Conservation (phyloP, 768 basidiomycete genomes). For the Astraeus odoratus region DNA sequence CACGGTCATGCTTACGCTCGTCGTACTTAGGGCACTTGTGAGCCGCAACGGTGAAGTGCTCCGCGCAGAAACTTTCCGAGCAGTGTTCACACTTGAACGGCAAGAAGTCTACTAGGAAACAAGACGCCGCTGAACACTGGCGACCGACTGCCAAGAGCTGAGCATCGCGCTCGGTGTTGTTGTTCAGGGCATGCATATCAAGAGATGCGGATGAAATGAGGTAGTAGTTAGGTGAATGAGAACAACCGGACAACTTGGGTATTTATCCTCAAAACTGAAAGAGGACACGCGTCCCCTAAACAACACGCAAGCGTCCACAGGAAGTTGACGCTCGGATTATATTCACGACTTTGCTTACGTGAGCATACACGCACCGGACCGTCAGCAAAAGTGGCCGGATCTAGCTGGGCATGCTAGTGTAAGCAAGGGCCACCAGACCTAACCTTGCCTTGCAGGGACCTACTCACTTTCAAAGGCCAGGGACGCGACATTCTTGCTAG, state of each 20-base stretch:
- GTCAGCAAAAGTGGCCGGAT: no score
- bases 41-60: constrained; percentile 65
- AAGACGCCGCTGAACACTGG: constrained; percentile 62
- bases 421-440: no score
- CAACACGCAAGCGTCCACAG: background rate
- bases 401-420: no score
- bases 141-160: constrained; percentile 61
- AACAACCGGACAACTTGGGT: no score
- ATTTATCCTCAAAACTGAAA: no score
- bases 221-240: constrained; percentile 1
- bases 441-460: no score
- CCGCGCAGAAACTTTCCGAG: constrained; percentile 59
- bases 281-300: no score
- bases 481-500: no score
- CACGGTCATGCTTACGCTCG: constrained; percentile 59
- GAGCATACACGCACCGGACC: no score
- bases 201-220: background rate
- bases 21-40: constrained; percentile 71
- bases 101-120: constrained; percentile 73
- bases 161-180: constrained; percentile 35
- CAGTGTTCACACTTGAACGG: constrained; percentile 87
- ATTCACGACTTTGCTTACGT: no score
- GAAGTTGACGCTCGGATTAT: no score
- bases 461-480: no score
- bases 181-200: constrained; percentile 19